Conservation (phyloP, 306 rosid species). For the Vigna angularis region DNA sequence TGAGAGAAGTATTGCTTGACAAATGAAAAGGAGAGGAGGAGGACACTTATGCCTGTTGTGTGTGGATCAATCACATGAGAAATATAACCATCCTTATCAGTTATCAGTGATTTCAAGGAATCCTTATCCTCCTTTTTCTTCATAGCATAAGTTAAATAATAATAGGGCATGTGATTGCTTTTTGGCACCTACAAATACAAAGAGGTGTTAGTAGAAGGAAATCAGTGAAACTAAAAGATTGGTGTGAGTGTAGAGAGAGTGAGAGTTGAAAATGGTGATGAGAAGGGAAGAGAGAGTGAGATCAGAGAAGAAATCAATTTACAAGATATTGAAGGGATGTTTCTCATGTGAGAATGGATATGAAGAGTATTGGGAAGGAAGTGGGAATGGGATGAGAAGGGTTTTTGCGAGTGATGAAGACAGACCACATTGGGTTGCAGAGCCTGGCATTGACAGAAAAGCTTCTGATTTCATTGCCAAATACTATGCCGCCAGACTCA, state of each 20-base stretch:
- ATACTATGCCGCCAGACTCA: conserved; percentile 60
- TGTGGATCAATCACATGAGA: conserved; percentile 28
- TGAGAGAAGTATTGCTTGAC: conserved; percentile 1
- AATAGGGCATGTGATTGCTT: neutral
- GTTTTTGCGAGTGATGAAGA: conserved; percentile 73
- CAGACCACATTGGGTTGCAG: conserved; percentile 62
- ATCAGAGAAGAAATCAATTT: conserved; percentile 47
- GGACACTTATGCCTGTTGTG: conserved; percentile 46
- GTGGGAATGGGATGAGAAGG: conserved; percentile 52
- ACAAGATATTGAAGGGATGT: conserved; percentile 58
- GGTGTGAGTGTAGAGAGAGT: neutral
- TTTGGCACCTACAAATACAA: conserved; percentile 53
- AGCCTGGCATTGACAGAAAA: conserved; percentile 78
- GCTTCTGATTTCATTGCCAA: conserved; percentile 74
- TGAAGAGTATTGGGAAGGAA: conserved; percentile 52
- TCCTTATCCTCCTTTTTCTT: conserved; percentile 45
- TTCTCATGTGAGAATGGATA: conserved; percentile 53
- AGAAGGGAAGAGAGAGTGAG: conserved; percentile 40
- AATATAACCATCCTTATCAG: conserved; percentile 35
- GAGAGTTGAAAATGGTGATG: neutral
- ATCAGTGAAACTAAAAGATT: neutral
- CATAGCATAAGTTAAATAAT: neutral
- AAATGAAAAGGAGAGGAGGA: conserved; percentile 63
- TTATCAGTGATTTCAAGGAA: conserved; percentile 44
- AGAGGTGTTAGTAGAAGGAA: neutral